Evolutionary conservation across 2,329 filamentous ascomycete genomes (phyloP), one percentile per base, ranked within the genome.

Genomic region (Aspergillus glaucus): DNA sequence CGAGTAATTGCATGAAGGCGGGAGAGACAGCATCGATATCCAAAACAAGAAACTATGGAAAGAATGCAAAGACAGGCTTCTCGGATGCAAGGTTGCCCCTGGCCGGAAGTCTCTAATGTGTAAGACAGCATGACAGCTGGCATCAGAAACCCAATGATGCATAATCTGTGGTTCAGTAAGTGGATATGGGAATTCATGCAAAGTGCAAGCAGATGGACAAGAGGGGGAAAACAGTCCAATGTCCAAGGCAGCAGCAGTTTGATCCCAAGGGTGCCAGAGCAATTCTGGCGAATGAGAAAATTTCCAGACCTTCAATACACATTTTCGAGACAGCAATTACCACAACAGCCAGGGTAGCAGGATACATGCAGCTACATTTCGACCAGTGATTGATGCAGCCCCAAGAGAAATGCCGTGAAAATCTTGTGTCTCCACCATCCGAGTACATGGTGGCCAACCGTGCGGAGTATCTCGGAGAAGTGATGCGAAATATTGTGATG

Each of bases 311-410:
- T 48, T 62, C 51, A 55, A 61, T 56, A 57, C 61, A 58, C 58
- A 55, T 56, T 42, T 62, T 57, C 55, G 58, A 52, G 60, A 52
- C 55, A 51, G 50, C 57, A 58, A 52, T 62, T 58, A 64, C 68
- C 66, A 71, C 68, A 61, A 65, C 60, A 4, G 8, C 41, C 41
- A 43, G n/a, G 14, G 14, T 28, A 62, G 55, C 63, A 56, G 61
- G 62, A 55, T 61, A 57, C 62, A 64, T 69, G 67, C 65, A 69
- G 63, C 54, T 65, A 65, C 9, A 12, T 30, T 30, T 60, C 62
- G 60, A 60, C 60, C 57, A 58, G 58, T 62, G 59, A 60, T 60
- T 62, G 60, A 61, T 55, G 55, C 54, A 56, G 58, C 55, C 58
- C 61, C 52, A 60, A 60, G 56, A 56, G 56, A 57, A 54, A 62